Conservation (phyloP, 371 early-diverging fungal species). For the Chytridium lagenaria region DNA sequence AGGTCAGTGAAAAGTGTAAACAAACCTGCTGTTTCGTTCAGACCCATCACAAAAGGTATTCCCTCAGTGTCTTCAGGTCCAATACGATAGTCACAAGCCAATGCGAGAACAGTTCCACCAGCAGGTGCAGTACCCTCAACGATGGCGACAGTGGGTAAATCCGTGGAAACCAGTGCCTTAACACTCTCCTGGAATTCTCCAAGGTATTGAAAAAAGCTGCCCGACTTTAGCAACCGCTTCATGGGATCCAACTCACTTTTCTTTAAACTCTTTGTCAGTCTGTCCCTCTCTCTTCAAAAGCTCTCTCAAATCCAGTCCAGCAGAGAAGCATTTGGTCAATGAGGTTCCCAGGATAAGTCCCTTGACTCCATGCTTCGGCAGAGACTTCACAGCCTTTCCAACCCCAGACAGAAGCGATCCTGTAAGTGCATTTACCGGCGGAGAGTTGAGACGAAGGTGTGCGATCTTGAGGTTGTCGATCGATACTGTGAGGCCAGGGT, state of each 20-base stretch:
- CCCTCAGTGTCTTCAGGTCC: neutral
- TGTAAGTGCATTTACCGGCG: constrained; percentile 37
- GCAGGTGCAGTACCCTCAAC: constrained; percentile 35
- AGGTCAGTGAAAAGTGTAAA: neutral
- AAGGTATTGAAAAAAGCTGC: constrained; percentile 22
- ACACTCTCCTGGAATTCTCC: constrained; percentile 22
- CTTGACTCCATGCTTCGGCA: constrained; percentile 15
- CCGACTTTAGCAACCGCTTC: no score
- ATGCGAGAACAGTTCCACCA: constrained; percentile 35
- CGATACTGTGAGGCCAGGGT: constrained; percentile 6
- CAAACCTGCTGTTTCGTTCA: constrained; percentile 33
- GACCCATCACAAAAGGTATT: constrained; percentile 28
- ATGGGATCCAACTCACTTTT: no score
- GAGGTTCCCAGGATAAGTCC: constrained; percentile 29
- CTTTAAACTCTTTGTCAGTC: neutral
- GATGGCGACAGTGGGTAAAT: constrained; percentile 29
- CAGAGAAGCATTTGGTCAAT: constrained; percentile 29
- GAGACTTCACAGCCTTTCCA: constrained; percentile 7
- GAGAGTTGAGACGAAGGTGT: constrained; percentile 17
- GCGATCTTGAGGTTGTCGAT: constrained; percentile 23
- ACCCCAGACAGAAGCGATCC: constrained; percentile 11
- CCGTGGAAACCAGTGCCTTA: constrained; percentile 2
- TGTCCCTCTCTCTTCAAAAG: constrained; percentile 11
- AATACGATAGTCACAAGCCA: constrained; percentile 29
- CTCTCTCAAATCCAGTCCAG: constrained; percentile 28